phyloP scores from a whole-genome alignment of 345 rosid species.

The Arabidopsis arenosa region DNA sequence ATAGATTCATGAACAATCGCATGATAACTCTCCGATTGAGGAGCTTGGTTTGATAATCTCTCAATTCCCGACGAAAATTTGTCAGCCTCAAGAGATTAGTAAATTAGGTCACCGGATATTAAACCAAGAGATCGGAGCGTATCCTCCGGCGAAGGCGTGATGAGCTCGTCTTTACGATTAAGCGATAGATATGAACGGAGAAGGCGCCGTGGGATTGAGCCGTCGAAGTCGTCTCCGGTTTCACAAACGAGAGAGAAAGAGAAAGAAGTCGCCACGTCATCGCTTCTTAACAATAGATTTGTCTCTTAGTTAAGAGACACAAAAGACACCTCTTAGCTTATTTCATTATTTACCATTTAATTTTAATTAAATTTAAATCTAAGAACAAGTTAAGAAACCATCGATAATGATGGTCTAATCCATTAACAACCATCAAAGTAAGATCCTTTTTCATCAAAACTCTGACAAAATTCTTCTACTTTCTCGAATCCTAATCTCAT shows the following conservation, averaged over 20 bases:
- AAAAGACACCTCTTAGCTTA: no score
- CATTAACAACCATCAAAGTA: background rate
- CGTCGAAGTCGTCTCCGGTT: background rate
- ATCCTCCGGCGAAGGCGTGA: slow-evolving; percentile 49
- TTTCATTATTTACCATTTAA: no score
- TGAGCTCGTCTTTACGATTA: slow-evolving; percentile 70
- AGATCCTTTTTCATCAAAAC: no score
- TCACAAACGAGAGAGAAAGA: no score
- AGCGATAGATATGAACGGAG: slow-evolving; percentile 64
- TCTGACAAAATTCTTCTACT: no score
- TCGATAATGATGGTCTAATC: no score
- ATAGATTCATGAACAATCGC: slow-evolving; percentile 17
- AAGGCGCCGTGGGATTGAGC: slow-evolving; percentile 42
- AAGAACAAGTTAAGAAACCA: no score
- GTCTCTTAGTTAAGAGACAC: no score
- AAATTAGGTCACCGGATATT: slow-evolving; percentile 71
- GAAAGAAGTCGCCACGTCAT: no score
- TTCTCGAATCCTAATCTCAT: no score
- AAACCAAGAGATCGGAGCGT: slow-evolving; percentile 67
- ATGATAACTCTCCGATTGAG: slow-evolving; percentile 2
- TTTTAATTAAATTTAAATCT: no score
- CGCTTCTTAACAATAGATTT: no score
- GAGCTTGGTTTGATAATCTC: slow-evolving; percentile 12
- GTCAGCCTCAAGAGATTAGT: slow-evolving; percentile 46
- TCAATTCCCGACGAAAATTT: slow-evolving; percentile 13